phyloP scores from a whole-genome alignment of 306 rosid genomes.

The Cajanus cajan region DNA sequence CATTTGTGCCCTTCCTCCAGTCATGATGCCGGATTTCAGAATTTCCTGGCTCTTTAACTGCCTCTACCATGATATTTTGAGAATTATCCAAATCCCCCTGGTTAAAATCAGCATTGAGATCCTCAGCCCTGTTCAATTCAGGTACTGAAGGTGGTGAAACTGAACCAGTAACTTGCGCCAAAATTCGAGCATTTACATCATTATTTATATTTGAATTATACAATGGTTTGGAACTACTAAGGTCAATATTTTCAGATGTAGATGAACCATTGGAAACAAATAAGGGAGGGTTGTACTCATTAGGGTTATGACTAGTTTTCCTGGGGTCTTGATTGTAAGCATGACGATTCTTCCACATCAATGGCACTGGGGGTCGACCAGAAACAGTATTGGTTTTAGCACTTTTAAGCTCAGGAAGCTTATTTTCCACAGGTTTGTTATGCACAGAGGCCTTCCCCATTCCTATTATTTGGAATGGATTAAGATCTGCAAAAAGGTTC shows the following conservation, averaged over 20 bases:
- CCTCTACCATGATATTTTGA: constrained; percentile 35
- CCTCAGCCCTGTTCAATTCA: constrained; percentile 44
- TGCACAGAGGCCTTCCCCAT: constrained; percentile 65
- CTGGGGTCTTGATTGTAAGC: constrained; percentile 75
- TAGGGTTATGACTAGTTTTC: constrained; percentile 57
- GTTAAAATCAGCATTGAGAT: constrained; percentile 33
- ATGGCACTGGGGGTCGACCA: constrained; percentile 64
- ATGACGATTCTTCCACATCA: constrained; percentile 79
- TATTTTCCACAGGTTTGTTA: constrained; percentile 63
- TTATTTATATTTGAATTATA: constrained; percentile 39
- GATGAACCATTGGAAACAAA: constrained; percentile 61
- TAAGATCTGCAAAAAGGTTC: constrained; percentile 85
- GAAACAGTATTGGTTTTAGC: constrained; percentile 47
- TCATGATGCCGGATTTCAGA: constrained; percentile 46
- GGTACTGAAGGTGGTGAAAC: constrained; percentile 28
- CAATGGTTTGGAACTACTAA: constrained; percentile 44
- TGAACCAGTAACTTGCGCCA: constrained; percentile 33
- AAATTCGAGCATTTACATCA: constrained; percentile 39
- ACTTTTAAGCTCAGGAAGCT: constrained; percentile 58
- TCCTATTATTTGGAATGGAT: constrained; percentile 89
- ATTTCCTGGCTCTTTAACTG: constrained; percentile 40
- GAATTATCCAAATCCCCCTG: constrained; percentile 40
- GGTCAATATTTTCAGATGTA: constrained; percentile 49
- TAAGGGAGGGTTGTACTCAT: constrained; percentile 55
- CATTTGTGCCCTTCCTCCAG: constrained; percentile 54